A percentile compares a stretch with the other conserved stretches of the same genome.
Evolutionary conservation across 208 protist genomes (phyloP).

Genomic region (Borovskyia barvae): DNA sequence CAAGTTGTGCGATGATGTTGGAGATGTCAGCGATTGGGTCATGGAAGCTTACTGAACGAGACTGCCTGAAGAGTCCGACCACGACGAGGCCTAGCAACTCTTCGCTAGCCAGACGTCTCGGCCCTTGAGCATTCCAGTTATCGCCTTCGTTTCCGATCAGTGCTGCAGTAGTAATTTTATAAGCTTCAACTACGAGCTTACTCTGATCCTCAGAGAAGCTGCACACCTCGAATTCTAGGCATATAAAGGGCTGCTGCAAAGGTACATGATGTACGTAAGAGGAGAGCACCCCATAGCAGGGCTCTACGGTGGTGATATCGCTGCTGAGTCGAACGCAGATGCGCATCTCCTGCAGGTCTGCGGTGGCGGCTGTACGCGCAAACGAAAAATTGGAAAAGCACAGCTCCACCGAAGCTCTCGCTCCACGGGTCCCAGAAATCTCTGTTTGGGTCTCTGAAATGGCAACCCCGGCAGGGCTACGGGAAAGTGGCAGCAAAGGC

Average conservation of each 20-base stretch:
- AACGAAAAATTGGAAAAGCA: slow-evolving; percentile 70
- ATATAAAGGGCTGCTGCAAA: slow-evolving; percentile 53
- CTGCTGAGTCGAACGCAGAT: slow-evolving; percentile 68
- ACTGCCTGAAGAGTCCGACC: slow-evolving; percentile 68
- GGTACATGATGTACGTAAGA: slow-evolving; percentile 85
- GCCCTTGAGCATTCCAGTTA: slow-evolving; percentile 9
- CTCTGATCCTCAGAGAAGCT: slow-evolving; percentile 67
- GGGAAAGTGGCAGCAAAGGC: too few species aligned
- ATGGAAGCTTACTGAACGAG: slow-evolving; percentile 58
- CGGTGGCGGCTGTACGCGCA: slow-evolving; percentile 46
- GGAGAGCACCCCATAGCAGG: slow-evolving; percentile 65
- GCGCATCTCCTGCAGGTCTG: slow-evolving; percentile 69
- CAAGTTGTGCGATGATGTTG: slow-evolving; percentile 42
- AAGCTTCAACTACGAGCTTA: slow-evolving; percentile 72
- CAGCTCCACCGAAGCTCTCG: slow-evolving; percentile 45
- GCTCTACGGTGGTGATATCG: slow-evolving; percentile 76
- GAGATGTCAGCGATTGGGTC: slow-evolving; percentile 51
- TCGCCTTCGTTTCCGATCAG: slow-evolving; percentile 17
- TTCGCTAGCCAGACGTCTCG: slow-evolving; percentile 65
- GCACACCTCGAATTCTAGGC: slow-evolving; percentile 66
- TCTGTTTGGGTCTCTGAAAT: too few species aligned
- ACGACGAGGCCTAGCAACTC: slow-evolving; percentile 76
- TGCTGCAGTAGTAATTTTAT: slow-evolving; percentile 47
- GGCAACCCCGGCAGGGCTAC: too few species aligned
- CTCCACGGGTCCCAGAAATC: too few species aligned